Base-by-base conservation (phyloP, 2,329 filamentous ascomycete genomes). In the Aspergillus pseudoterreus region DNA sequence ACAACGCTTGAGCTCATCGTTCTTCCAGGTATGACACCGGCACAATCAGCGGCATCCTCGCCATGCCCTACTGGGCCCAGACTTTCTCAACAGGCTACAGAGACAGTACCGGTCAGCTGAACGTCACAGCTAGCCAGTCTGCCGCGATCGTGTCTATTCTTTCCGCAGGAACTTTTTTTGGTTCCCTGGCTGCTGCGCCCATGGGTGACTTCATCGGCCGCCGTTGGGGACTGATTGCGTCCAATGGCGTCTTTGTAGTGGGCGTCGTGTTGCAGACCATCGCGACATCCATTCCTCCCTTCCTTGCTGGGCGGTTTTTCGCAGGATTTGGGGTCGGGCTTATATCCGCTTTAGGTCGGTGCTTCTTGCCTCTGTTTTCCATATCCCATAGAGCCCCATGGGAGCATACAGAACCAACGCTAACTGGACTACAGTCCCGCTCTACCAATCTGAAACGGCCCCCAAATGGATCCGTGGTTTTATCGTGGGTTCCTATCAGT, bases 391-490 rank as follows among this genome's bases (percentile, higher is more conserved):
- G 22, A 22, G 22, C 22, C 22, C 4, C 5, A 22, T 22, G 4
- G 22, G 22, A 22, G 19, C 19, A 19, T 19, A 19, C 19, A 19
- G 19, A 19, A 19, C 19, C 19, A 19, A 19, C 2, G 2, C 22
- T 22, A 22, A 22, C 22, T 4, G 5, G 22, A 22, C 22, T 22
- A 17, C 4, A 57, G 50, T 62, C 35, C 53, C 60, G 62, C 77
- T 89, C 51, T 90, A 92, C 80, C 90, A 92, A 86, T 88, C 85
- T 43, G 88, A 90, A 73, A 88, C 90, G 63, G 63, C 67, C 47
- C 84, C 85, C 46, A 81, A 79, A 67, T 87, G 86, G 71, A 85
- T 92, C 59, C 82, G 87, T 63, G 87, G 87, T 63, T 83, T 85
- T 47, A 80, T 90, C 47, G 87, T 92, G 15, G 82, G 85, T 5